Percentiles rank a stretch among this genome's conserved stretches.
Evolutionary conservation across 257 asterid species (phyloP).

Genomic region (Petrea volubilis): DNA sequence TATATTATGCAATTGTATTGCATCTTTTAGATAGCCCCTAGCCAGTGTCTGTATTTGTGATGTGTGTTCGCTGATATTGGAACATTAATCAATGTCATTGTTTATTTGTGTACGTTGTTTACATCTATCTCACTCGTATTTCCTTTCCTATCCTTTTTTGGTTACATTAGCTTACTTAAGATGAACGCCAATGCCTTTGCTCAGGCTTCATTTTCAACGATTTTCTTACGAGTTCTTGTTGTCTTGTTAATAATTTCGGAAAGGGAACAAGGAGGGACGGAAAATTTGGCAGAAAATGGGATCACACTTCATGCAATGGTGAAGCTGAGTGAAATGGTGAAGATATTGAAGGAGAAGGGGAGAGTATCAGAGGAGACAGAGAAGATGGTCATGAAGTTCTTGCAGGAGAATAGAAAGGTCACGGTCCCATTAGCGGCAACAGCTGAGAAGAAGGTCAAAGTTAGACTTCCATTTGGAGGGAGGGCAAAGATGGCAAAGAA

Average conservation of each 20-base stretch:
- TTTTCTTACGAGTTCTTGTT: conserved; percentile 9
- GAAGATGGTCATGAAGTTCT: conserved; percentile 72
- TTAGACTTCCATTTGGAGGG: conserved; percentile 69
- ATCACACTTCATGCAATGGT: conserved; percentile 88
- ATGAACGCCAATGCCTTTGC: not conserved
- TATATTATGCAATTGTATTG: not conserved
- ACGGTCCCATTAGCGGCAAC: conserved; percentile 46
- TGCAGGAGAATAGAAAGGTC: conserved; percentile 81
- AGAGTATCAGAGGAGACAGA: conserved; percentile 88
- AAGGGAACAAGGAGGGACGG: conserved; percentile 99
- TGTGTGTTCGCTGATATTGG: not conserved
- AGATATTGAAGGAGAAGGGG: conserved; percentile 85
- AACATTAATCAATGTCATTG: not conserved
- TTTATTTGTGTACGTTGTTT: not conserved
- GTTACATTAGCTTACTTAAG: not conserved
- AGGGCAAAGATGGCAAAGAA: conserved; percentile 81
- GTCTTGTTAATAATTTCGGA: conserved; percentile 21
- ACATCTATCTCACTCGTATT: not conserved
- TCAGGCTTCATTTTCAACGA: not conserved
- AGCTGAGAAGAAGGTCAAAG: conserved; percentile 37
- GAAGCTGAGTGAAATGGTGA: conserved; percentile 83
- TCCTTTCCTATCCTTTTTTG: not conserved
- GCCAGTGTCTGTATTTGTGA: not conserved
- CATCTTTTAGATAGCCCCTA: not conserved
- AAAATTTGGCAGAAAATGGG: conserved; percentile 87